Base-by-base conservation (phyloP, 2,329 filamentous ascomycete species). In the Cladosporium velox region DNA sequence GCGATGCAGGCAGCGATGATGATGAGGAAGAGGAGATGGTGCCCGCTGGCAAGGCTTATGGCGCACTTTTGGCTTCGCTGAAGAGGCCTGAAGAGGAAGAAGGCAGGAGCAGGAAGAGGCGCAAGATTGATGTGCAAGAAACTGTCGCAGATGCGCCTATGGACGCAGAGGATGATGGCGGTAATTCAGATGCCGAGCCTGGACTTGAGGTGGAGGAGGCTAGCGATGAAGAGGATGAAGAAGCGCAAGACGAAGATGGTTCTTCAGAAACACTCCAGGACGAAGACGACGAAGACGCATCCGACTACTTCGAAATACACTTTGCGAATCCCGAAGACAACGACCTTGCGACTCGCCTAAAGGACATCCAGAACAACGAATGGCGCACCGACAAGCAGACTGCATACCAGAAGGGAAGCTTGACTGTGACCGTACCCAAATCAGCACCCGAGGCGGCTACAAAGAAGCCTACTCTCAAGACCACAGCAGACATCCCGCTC, bases 291-390 rank as follows among this genome's bases (percentile, higher is more conserved):
- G 65, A 66, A 18, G 65, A 71, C 30, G 65, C 67, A 12, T 66
- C 64, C 24, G 69, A 69, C 26, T 68, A 67, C 21, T 97, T 96
- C 73, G 90, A 95, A 69, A 79, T 82, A 8, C 94, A 97, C 78
- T 96, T 96, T 75, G 86, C 87, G 38, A 83, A 83, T 51, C 87
- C 88, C 0, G 85, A 93, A 55, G 86, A 90, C 59, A 82, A 84
- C 6, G 78, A 85, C 51, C 79, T 92, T 8, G 79, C 84, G 1
- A 79, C 80, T 70, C 85, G 79, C 41, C 73, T 86, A 41, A 78
- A 83, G 66, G 77, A 80, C 24, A 79, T 83, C 34, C 74, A 79
- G 7, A 74, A 79, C 12, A 83, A 82, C 54, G 78, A 83, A 67
- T 88, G 85, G 86, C 74, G 65, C 24, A 69, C 67, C 8, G 71